Base-by-base conservation (phyloP, 1,284 basidiomycete species). In the Moesziomyces antarcticus region DNA sequence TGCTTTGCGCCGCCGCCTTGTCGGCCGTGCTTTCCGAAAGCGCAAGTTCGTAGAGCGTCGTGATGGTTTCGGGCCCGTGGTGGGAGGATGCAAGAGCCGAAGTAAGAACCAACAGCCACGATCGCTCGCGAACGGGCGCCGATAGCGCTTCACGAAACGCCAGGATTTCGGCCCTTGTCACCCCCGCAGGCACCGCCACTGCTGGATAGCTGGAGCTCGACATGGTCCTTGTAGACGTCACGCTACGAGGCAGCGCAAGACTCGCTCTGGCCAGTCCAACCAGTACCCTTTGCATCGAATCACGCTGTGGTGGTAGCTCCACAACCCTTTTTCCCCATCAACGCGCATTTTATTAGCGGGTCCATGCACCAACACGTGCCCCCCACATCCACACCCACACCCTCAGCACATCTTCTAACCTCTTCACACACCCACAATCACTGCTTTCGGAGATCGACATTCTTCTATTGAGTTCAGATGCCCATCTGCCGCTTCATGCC, bases 401-500 rank as follows among this genome's bases (percentile, higher is more conserved):
- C 30, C 30, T 11, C 30, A 11, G 6, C 1, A 33, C 44, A 45
- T 22, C 21, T 21, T 49, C 27, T 20, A 3, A 35, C 30, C n/a
- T 16, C 30, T 18, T 16, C 47, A 24, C 9, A 16, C 9, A 22
- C 20, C 21, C 18, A 27, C 4, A 27, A 8, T 27, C 6, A 27
- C 7, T 27, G 25, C 25, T 5, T 27, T 7, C 7, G 25, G 25
- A 7, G 25, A 27, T 27, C 7, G 25, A n/a, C 7, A 6, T 7
- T 7, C 3, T 27, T 35, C 16, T 1, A 44, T 22, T 24, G 37
- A 2, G n/a, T n/a, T 62, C 54, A 81, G n/a, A 82, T 78, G 16
- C 78, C 81, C 67, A 84, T 77, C 56, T 73, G 71, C 30, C 82
- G 58, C 67, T 84, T 84, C 81, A 84, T 83, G 11, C 65, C 79